These are phyloP conservation scores for Pleurotus salmoneostramineus DNA, from an alignment of 768 basidiomycete species.

Conservation along the genomic window DNA sequence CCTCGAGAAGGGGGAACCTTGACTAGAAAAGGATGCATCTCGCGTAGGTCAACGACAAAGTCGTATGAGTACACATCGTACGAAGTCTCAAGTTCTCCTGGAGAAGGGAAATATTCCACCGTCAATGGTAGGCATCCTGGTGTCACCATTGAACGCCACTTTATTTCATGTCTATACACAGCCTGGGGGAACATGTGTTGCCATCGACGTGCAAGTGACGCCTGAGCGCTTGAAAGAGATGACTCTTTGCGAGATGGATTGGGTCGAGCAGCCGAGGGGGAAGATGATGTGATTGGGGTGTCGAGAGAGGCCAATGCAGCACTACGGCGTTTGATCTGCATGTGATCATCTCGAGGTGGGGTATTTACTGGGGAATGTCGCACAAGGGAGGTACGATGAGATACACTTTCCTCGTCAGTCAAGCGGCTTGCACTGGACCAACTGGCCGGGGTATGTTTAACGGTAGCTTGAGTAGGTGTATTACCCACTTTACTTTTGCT, in stretches of 20 bases:
- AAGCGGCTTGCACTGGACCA: conserved; percentile 47
- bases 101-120: conserved; percentile 81
- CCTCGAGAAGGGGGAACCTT: conserved; percentile 51
- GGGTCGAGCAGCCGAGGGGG: conserved; percentile 39
- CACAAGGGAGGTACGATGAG: conserved; percentile 42
- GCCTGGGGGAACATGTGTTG: conserved; percentile 79
- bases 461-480: conserved; percentile 38
- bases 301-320: conserved; percentile 30
- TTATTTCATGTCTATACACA: conserved; percentile 78
- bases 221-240: conserved; percentile 56
- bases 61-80: conserved; percentile 87
- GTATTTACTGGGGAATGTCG: conserved; percentile 65
- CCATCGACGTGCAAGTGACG: conserved; percentile 84
- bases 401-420: conserved; percentile 54
- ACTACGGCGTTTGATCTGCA: conserved; percentile 53
- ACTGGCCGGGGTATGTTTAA: conserved; percentile 29
- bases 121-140: conserved; percentile 90
- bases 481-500: conserved; percentile 15
- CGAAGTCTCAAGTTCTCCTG: conserved; percentile 66
- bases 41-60: conserved; percentile 78
- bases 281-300: conserved; percentile 42
- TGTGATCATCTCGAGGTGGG: conserved; percentile 67
- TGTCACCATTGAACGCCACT: conserved; percentile 85
- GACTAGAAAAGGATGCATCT: conserved; percentile 86
- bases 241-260: conserved; percentile 69